Evolutionary conservation across 768 basidiomycete genomes (phyloP).

Genomic region (Boletus sp.): DNA sequence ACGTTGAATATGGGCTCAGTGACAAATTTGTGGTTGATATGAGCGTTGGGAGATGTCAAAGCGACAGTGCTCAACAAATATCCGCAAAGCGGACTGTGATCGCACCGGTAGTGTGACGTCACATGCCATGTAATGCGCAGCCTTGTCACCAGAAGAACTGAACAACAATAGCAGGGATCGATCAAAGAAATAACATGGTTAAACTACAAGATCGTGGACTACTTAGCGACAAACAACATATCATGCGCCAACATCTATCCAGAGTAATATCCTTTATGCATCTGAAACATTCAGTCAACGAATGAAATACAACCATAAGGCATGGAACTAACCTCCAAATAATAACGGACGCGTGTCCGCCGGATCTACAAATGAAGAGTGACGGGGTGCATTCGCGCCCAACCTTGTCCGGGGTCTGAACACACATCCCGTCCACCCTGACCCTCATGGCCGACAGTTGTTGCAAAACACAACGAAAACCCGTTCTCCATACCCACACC

Average conservation of each 20-base stretch:
- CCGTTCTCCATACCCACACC: conserved; percentile 1
- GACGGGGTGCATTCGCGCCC: conserved; percentile 6
- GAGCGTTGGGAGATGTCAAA: conserved; percentile 20
- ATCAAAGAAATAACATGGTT: conserved; percentile 26
- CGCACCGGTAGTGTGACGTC: conserved; percentile 31
- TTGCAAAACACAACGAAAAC: conserved; percentile 6
- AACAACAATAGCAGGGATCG: conserved; percentile 12
- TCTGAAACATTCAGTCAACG: conserved; percentile 11
- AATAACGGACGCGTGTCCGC: conserved; percentile 13
- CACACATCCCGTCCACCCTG: conserved; percentile 1
- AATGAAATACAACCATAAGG: not conserved
- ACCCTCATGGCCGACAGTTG: not conserved
- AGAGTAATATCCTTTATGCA: conserved; percentile 3
- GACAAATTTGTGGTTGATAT: conserved; percentile 7
- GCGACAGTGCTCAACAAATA: conserved; percentile 21
- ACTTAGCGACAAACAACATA: conserved; percentile 23
- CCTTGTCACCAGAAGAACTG: conserved; percentile 1
- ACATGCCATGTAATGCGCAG: conserved; percentile 26
- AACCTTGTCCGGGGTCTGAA: conserved; percentile 10
- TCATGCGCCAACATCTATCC: conserved; percentile 14
- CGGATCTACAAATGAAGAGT: conserved; percentile 10
- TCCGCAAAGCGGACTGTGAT: conserved; percentile 20
- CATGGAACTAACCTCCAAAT: conserved; percentile 20
- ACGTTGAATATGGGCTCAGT: not conserved
- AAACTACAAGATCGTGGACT: conserved; percentile 29